Conservation (phyloP, 2,329 filamentous ascomycete species). For the Aspergillus ustus region DNA sequence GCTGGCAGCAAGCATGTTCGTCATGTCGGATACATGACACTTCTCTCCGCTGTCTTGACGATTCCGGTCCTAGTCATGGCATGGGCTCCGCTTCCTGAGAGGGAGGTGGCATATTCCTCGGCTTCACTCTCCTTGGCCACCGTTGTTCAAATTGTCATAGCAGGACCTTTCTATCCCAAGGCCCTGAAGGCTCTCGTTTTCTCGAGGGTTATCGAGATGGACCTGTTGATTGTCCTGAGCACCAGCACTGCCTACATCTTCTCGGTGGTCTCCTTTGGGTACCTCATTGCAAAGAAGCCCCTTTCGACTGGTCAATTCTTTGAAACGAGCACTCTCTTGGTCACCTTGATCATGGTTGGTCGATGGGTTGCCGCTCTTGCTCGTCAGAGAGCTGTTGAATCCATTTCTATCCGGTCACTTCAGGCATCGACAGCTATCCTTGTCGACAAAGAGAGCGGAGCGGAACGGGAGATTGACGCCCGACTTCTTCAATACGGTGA, state of each 20-base stretch:
- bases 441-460: slow-evolving; percentile 41
- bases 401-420: slow-evolving; percentile 58
- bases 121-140: slow-evolving; percentile 68
- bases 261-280: slow-evolving; percentile 55
- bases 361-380: slow-evolving; percentile 55
- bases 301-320: slow-evolving; percentile 55
- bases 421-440: slow-evolving; percentile 63
- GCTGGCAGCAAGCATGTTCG: slow-evolving; percentile 48
- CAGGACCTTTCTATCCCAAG: slow-evolving; percentile 68
- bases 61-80: slow-evolving; percentile 69
- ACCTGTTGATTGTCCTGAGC: slow-evolving; percentile 58
- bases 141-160: slow-evolving; percentile 65
- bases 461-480: slow-evolving; percentile 62
- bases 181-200: slow-evolving; percentile 56
- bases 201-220: slow-evolving; percentile 58
- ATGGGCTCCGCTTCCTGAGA: slow-evolving; percentile 64
- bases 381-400: slow-evolving; percentile 53
- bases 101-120: slow-evolving; percentile 55
- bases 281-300: slow-evolving; percentile 37
- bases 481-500: slow-evolving; percentile 74
- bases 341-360: slow-evolving; percentile 60
- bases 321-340: slow-evolving; percentile 59
- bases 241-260: slow-evolving; percentile 58
- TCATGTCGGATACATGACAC: slow-evolving; percentile 48
- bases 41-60: slow-evolving; percentile 60